Conservation (phyloP, 805 yeast genomes). For the Cyberlindnera lachancei region DNA sequence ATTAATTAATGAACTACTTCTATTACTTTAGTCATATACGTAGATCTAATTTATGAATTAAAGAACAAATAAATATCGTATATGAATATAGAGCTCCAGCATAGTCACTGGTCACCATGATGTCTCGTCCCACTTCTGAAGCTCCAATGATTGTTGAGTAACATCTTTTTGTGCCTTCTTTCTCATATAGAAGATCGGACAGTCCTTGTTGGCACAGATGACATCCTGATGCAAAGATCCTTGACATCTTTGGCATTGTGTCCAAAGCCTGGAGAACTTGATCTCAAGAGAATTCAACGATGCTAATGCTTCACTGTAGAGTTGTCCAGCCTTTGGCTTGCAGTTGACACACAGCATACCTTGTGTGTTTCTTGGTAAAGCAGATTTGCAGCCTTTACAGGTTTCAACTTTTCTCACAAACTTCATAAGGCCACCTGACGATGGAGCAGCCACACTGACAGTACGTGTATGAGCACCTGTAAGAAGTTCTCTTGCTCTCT, state of each 20-base stretch:
- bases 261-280: slow-evolving; percentile 87
- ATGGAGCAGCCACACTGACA: slow-evolving; percentile 45
- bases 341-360: slow-evolving; percentile 84
- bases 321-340: slow-evolving; percentile 58
- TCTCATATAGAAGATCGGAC: slow-evolving; percentile 97
- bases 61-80: too few species aligned
- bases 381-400: slow-evolving; percentile 84
- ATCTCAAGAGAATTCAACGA: slow-evolving; percentile 74
- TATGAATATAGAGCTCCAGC: too few species aligned
- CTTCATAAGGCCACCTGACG: slow-evolving; percentile 77
- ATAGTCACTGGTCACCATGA: slow-evolving; percentile 15
- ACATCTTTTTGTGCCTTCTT: slow-evolving; percentile 40
- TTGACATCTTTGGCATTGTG: slow-evolving; percentile 96
- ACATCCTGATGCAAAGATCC: slow-evolving; percentile 96
- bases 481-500: slow-evolving; percentile 69
- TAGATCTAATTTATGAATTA: too few species aligned
- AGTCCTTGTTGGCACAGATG: slow-evolving; percentile 88
- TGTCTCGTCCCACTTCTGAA: slow-evolving; percentile 33
- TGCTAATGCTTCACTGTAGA: slow-evolving; percentile 76
- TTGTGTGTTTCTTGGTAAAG: slow-evolving; percentile 48
- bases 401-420: slow-evolving; percentile 85
- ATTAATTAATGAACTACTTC: background rate
- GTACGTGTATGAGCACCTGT: slow-evolving; percentile 82
- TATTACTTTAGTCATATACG: too few species aligned
- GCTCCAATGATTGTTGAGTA: slow-evolving; percentile 29